A percentile compares a stretch with the other conserved stretches of the same genome.
These are phyloP conservation scores for Abortiporus biennis DNA, from an alignment of 1,284 basidiomycete species.

Conservation along the genomic window DNA sequence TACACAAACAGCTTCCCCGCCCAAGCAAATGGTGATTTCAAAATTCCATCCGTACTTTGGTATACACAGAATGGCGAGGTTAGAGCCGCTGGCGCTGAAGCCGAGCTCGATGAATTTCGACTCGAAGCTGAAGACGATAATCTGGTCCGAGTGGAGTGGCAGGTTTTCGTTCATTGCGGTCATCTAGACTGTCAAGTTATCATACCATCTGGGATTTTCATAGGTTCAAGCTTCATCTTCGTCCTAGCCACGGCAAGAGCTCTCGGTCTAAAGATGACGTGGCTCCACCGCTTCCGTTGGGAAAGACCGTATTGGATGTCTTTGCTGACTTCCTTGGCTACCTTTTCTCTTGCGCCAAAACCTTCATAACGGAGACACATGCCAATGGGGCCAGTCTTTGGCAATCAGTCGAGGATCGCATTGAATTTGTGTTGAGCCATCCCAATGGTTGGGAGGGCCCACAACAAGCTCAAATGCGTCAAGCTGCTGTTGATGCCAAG, in stretches of 20 bases:
- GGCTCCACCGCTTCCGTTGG: background rate
- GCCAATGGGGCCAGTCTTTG: slow-evolving; percentile 52
- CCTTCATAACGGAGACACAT: slow-evolving; percentile 62
- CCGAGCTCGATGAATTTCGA: slow-evolving; percentile 34
- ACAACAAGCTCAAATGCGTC: slow-evolving; percentile 31
- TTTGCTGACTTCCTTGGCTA: slow-evolving; percentile 15
- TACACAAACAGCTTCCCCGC: slow-evolving; percentile 31
- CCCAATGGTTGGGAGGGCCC: slow-evolving; percentile 39
- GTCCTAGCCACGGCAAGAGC: too few relatives aligned
- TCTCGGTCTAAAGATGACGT: background rate
- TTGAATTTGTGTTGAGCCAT: slow-evolving; percentile 59
- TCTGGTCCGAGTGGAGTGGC: slow-evolving; percentile 48
- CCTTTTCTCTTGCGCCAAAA: slow-evolving; percentile 53
- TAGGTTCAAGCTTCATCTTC: slow-evolving; percentile 57
- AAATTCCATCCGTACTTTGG: slow-evolving; percentile 51
- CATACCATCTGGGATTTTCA: background rate
- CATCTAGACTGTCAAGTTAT: background rate
- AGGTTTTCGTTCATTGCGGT: background rate
- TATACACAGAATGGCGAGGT: slow-evolving; percentile 40
- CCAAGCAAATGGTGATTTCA: slow-evolving; percentile 38
- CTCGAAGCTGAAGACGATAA: slow-evolving; percentile 39
- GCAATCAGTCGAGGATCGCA: slow-evolving; percentile 48
- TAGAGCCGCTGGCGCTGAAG: slow-evolving; percentile 47
- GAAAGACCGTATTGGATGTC: slow-evolving; percentile 5
- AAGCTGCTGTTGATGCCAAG: slow-evolving; percentile 29